A percentile compares a stretch with the other conserved stretches of the same genome.
These are phyloP conservation scores for Calonectria honghensis DNA, from an alignment of 2,329 filamentous ascomycete genomes.

Conservation along the genomic window DNA sequence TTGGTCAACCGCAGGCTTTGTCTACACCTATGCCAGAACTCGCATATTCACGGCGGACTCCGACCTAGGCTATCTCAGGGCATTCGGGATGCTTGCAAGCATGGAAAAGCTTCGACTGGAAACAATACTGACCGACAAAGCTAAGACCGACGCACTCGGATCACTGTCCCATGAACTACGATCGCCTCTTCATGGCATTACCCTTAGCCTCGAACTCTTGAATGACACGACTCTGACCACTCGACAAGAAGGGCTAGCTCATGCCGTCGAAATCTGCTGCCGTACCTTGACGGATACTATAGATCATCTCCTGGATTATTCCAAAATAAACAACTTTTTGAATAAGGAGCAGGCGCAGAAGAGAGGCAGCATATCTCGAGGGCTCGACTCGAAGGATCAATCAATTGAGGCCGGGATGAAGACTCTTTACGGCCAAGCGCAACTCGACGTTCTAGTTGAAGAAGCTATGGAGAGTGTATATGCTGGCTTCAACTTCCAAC, in stretches of 20 bases:
- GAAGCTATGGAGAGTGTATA: conserved; percentile 69
- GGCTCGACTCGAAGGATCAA: conserved; percentile 3
- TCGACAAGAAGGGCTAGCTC: conserved; percentile 67
- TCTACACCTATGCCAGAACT: conserved; percentile 66
- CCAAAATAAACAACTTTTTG: conserved; percentile 69
- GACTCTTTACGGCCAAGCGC: conserved; percentile 51
- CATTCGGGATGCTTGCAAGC: conserved; percentile 74
- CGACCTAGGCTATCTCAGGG: conserved; percentile 71
- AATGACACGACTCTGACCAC: conserved; percentile 69
- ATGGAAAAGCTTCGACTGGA: conserved; percentile 71
- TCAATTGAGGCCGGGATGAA: conserved; percentile 45
- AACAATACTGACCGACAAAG: conserved; percentile 62
- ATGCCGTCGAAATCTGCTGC: conserved; percentile 70
- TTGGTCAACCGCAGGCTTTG: conserved; percentile 70
- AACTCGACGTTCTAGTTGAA: conserved; percentile 65
- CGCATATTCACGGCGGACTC: conserved; percentile 66
- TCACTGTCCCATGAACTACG: conserved; percentile 78
- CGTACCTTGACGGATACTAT: conserved; percentile 72
- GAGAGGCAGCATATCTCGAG: conserved; percentile 8
- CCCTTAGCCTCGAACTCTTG: conserved; percentile 72
- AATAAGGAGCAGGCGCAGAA: conserved; percentile 30
- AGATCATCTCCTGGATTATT: conserved; percentile 72
- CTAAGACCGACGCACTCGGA: conserved; percentile 75
- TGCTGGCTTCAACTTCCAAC: conserved; percentile 65
- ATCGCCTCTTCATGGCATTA: conserved; percentile 76